Evolutionary conservation across 495 filamentous ascomycete genomes (phyloP).

Genomic region (Evernia prunastri): DNA sequence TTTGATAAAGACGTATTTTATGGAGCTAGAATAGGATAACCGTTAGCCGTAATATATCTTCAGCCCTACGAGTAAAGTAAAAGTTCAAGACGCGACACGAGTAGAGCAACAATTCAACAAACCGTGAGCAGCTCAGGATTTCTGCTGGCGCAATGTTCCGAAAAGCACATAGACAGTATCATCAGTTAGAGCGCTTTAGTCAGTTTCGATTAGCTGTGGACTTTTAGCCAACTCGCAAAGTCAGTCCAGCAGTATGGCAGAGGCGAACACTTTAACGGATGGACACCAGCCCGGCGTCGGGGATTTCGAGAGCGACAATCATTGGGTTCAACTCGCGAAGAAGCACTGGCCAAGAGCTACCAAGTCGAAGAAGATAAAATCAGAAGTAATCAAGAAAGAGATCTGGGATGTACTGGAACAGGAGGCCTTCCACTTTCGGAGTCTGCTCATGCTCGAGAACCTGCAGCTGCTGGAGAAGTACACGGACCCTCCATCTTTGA

Average conservation of each 20-base stretch:
- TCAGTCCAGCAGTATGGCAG: conserved; percentile 1
- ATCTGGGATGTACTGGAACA: conserved; percentile 88
- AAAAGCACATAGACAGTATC: not conserved
- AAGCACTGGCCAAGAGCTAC: conserved; percentile 71
- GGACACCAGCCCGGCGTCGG: conserved; percentile 49
- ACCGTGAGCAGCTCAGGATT: not conserved
- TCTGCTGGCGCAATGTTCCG: not conserved
- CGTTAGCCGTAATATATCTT: not conserved
- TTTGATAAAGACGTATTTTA: too few species aligned
- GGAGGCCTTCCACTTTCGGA: conserved; percentile 67
- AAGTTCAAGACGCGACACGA: not conserved
- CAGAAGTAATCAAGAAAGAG: conserved; percentile 76
- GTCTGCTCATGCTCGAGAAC: conserved; percentile 78
- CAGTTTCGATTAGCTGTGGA: not conserved
- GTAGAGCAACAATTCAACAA: not conserved
- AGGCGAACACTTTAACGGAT: not conserved
- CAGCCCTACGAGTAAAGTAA: not conserved
- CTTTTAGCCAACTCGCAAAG: not conserved
- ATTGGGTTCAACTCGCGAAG: conserved; percentile 75
- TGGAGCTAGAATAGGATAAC: too few species aligned
- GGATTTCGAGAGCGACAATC: conserved; percentile 69
- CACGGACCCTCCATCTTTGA: conserved; percentile 9
- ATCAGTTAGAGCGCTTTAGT: not conserved
- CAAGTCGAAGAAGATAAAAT: conserved; percentile 68
- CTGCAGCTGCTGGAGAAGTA: conserved; percentile 86